A percentile compares a stretch with the other conserved stretches of the same genome.
These are phyloP conservation scores for Sarcodon sp. DNA, from an alignment of 768 basidiomycete species.

Conservation along the genomic window DNA sequence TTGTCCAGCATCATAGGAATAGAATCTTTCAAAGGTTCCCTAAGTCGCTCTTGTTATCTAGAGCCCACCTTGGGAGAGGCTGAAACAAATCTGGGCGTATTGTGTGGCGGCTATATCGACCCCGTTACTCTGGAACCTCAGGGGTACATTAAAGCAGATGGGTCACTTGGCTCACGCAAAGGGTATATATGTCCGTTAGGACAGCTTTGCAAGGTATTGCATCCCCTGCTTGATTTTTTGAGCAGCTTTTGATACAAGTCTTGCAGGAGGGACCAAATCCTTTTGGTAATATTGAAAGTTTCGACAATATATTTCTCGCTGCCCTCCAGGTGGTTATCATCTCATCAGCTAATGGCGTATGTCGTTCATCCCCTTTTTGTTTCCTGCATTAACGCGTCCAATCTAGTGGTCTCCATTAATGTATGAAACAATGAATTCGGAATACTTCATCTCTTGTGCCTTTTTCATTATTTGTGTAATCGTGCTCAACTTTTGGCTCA, in stretches of 20 bases:
- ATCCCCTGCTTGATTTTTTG: not conserved
- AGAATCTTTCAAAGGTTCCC: conserved; percentile 83
- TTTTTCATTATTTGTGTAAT: conserved; percentile 81
- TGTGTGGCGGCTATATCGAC: conserved; percentile 78
- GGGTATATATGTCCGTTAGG: conserved; percentile 87
- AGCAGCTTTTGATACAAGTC: not conserved
- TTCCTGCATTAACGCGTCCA: not conserved
- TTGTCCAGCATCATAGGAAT: conserved; percentile 73
- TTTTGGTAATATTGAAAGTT: conserved; percentile 51
- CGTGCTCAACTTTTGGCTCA: conserved; percentile 87
- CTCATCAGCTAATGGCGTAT: conserved; percentile 64
- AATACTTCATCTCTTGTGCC: conserved; percentile 77
- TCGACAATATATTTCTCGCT: conserved; percentile 79
- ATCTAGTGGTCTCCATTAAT: conserved; percentile 66
- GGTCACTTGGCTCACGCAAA: conserved; percentile 34
- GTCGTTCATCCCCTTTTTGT: conserved; percentile 13
- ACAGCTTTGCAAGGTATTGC: conserved; percentile 62
- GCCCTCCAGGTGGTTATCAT: conserved; percentile 78
- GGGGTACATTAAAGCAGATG: conserved; percentile 27
- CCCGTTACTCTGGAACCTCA: conserved; percentile 31
- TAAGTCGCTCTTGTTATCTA: conserved; percentile 52
- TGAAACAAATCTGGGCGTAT: conserved; percentile 35
- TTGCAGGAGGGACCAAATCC: conserved; percentile 57
- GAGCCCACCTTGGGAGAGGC: conserved; percentile 39
- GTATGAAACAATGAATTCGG: conserved; percentile 83